phyloP scores from a whole-genome alignment of 1,284 basidiomycete species.

The Wallemia ichthyophaga region DNA sequence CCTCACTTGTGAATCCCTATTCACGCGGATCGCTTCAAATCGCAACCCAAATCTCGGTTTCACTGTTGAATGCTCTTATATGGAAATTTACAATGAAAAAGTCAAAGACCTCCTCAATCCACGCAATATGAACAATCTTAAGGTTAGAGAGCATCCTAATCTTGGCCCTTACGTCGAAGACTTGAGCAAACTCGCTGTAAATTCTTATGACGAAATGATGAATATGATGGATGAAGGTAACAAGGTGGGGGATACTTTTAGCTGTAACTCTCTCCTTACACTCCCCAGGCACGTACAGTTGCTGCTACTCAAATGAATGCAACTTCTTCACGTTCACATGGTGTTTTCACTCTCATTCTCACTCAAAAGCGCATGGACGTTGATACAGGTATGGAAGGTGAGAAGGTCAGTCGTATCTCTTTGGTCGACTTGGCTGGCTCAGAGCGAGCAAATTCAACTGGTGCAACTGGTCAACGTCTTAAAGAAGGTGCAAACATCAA shows the following conservation, averaged over 20 bases:
- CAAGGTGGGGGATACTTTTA: constrained; percentile 23
- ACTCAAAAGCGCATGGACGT: constrained; percentile 65
- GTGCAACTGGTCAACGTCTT: constrained; percentile 71
- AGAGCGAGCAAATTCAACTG: constrained; percentile 81
- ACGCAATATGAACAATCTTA: constrained; percentile 79
- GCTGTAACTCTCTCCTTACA: background rate
- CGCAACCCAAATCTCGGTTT: constrained; percentile 41
- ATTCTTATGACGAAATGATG: constrained; percentile 82
- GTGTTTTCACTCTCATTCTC: constrained; percentile 65
- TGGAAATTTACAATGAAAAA: constrained; percentile 97
- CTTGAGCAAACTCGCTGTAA: constrained; percentile 71
- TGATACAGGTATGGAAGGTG: constrained; percentile 56
- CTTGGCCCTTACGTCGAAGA: constrained; percentile 91
- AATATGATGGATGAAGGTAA: constrained; percentile 98
- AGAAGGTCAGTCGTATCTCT: constrained; percentile 84
- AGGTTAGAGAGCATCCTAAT: constrained; percentile 83
- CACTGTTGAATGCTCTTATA: constrained; percentile 88
- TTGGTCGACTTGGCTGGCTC: constrained; percentile 90
- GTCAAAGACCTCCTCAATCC: constrained; percentile 68
- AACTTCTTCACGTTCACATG: constrained; percentile 91
- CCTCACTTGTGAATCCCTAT: constrained; percentile 72
- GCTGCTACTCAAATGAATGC: constrained; percentile 99
- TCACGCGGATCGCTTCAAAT: constrained; percentile 44
- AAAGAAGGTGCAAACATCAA: constrained; percentile 97
- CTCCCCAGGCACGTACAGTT: constrained; percentile 42